These are phyloP conservation scores for Amanita inopinata DNA, from an alignment of 768 basidiomycete species.

Conservation along the genomic window DNA sequence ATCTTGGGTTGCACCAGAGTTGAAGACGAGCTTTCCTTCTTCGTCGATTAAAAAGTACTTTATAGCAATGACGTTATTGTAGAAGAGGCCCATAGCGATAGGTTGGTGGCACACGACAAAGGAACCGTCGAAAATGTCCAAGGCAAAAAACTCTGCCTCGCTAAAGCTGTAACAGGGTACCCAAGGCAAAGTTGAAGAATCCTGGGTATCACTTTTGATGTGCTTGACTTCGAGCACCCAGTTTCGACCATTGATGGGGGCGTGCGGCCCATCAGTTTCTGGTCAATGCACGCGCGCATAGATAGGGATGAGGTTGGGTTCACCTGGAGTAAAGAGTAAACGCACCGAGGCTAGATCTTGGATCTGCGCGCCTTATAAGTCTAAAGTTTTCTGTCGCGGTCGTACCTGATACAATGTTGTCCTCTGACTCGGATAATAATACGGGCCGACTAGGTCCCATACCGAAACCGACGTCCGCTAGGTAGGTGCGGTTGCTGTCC, in stretches of 20 bases:
- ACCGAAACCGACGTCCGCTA: slow-evolving; percentile 8
- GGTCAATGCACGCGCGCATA: neutral
- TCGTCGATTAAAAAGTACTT: slow-evolving; percentile 19
- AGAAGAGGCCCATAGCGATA: slow-evolving; percentile 14
- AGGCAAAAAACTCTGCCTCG: slow-evolving; percentile 19
- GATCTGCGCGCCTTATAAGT: slow-evolving; percentile 3
- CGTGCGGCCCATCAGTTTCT: neutral
- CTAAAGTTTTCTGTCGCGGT: slow-evolving; percentile 8
- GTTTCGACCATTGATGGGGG: neutral
- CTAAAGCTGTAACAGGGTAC: slow-evolving; percentile 18
- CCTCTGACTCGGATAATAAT: slow-evolving; percentile 7
- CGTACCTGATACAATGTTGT: slow-evolving; percentile 7
- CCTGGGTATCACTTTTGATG: slow-evolving; percentile 3
- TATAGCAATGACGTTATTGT: slow-evolving; percentile 17
- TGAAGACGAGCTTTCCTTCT: slow-evolving; percentile 5
- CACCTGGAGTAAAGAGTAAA: neutral
- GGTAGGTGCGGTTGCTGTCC: slow-evolving; percentile 6
- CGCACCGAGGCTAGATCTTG: slow-evolving; percentile 8
- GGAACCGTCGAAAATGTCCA: slow-evolving; percentile 17
- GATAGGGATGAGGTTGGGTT: too few species aligned
- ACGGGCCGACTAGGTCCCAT: slow-evolving; percentile 3
- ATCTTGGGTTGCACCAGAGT: slow-evolving; percentile 2
- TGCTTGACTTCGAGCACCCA: slow-evolving; percentile 16
- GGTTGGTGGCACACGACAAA: slow-evolving; percentile 16
- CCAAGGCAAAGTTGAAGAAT: slow-evolving; percentile 13